Evolutionary conservation across 805 yeast genomes (phyloP).

Genomic region (Wickerhamomyces kurtzmanii): DNA sequence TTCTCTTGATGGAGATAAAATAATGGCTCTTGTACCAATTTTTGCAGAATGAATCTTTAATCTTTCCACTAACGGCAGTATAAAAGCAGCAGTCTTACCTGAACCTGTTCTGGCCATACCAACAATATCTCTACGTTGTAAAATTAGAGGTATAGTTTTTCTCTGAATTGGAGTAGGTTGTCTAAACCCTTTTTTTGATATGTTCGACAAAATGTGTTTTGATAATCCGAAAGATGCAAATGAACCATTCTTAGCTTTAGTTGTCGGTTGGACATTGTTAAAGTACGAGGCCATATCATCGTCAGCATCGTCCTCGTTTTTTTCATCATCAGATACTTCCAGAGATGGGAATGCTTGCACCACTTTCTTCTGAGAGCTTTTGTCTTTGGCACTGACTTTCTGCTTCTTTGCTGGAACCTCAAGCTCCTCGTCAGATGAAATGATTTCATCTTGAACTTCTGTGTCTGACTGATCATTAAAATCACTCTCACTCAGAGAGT

Average conservation of each 20-base stretch:
- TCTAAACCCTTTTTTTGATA: conserved; percentile 76
- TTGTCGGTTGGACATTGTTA: conserved; percentile 31
- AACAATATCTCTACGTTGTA: conserved; percentile 87
- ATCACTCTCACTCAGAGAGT: conserved; percentile 21
- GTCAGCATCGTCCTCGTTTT: conserved; percentile 24
- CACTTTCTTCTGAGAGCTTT: conserved; percentile 7
- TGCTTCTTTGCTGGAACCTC: conserved; percentile 14
- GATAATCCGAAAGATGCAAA: conserved; percentile 89
- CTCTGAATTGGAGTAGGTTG: conserved; percentile 98
- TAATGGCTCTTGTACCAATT: conserved; percentile 82
- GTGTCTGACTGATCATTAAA: conserved; percentile 19
- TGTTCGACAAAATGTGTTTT: conserved; percentile 56
- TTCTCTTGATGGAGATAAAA: conserved; percentile 93
- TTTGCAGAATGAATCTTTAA: conserved; percentile 77
- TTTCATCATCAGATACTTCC: conserved; percentile 40
- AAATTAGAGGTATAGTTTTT: conserved; percentile 83
- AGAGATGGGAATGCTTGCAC: conserved; percentile 32
- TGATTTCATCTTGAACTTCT: conserved; percentile 44
- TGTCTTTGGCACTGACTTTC: conserved; percentile 8
- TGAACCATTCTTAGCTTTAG: conserved; percentile 66
- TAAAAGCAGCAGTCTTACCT: conserved; percentile 97
- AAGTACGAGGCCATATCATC: conserved; percentile 38
- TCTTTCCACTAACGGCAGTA: conserved; percentile 81
- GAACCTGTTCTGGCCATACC: conserved; percentile 99
- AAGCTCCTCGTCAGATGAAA: conserved; percentile 38